These are phyloP conservation scores for Mortierella hygrophila DNA, from an alignment of 192 early-diverging fungal genomes.

Conservation along the genomic window DNA sequence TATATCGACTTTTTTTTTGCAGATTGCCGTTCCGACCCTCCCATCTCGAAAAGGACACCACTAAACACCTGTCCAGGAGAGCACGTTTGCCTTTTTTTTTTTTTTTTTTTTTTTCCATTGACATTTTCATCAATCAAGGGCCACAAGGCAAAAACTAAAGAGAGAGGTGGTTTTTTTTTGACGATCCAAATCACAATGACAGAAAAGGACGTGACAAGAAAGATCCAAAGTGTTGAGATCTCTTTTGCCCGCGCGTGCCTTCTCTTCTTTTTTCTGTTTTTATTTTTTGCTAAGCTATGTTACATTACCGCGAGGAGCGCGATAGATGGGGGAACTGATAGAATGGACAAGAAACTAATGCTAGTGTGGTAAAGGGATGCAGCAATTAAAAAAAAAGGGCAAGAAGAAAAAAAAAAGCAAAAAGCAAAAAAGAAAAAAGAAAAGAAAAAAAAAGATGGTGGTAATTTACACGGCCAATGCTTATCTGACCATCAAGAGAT, in stretches of 20 bases:
- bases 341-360: background rate
- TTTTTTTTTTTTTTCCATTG: background rate
- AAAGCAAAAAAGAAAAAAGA: background rate
- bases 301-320: background rate
- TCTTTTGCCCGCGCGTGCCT: background rate
- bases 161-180: background rate
- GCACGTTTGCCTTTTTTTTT: background rate
- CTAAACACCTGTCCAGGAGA: background rate
- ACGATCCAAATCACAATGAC: background rate
- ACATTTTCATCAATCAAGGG: background rate
- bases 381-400: background rate
- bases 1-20: background rate
- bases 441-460: background rate
- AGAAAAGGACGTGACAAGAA: background rate
- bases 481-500: slow-evolving; percentile 24
- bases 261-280: background rate
- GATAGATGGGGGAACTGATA: background rate
- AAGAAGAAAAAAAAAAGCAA: slow-evolving; percentile 9
- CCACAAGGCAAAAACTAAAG: background rate
- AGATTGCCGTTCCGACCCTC: no score
- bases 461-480: background rate
- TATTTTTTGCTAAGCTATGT: slow-evolving; percentile 4
- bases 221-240: background rate
- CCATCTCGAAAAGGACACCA: background rate
- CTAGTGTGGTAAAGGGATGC: background rate